A percentile compares a stretch with the other conserved stretches of the same genome.
Conservation (phyloP, 2,329 filamentous ascomycete genomes). For the Fusarium transvaalense region DNA sequence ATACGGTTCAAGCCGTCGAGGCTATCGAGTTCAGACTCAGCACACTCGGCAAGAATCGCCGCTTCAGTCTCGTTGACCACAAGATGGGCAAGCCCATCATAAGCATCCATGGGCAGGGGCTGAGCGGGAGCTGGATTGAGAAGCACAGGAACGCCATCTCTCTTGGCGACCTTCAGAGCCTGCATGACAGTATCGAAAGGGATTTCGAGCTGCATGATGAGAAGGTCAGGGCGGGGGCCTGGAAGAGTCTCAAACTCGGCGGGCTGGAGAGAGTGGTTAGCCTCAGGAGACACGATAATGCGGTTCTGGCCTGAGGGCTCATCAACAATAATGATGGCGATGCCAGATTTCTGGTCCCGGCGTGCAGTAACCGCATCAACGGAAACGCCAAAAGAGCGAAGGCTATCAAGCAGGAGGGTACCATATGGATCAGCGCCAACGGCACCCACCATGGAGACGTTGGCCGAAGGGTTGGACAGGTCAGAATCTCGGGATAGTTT, state of each 20-base stretch:
- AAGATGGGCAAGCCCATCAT: conserved; percentile 77
- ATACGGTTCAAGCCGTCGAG: conserved; percentile 61
- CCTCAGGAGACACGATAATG: conserved; percentile 79
- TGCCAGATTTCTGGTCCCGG: conserved; percentile 69
- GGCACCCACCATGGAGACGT: conserved; percentile 78
- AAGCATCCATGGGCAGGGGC: conserved; percentile 74
- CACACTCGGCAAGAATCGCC: conserved; percentile 73
- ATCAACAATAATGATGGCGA: conserved; percentile 83
- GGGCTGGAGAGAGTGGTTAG: conserved; percentile 68
- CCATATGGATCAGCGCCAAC: conserved; percentile 79
- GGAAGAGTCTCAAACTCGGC: conserved; percentile 53
- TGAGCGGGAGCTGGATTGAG: conserved; percentile 89
- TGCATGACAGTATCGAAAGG: conserved; percentile 74
- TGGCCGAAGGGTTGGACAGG: conserved; percentile 52
- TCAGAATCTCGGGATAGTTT: conserved; percentile 75
- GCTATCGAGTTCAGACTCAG: conserved; percentile 63
- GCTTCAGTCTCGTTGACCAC: conserved; percentile 94
- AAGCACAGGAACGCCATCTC: conserved; percentile 70
- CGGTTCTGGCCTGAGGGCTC: conserved; percentile 79
- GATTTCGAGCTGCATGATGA: conserved; percentile 85
- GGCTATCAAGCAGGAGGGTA: conserved; percentile 66
- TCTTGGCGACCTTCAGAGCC: conserved; percentile 66
- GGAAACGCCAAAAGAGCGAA: conserved; percentile 73
- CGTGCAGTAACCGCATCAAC: conserved; percentile 63
- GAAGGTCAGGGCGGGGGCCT: conserved; percentile 66